Evolutionary conservation across 2,329 filamentous ascomycete species (phyloP).

Genomic region (Xylaria sp.): DNA sequence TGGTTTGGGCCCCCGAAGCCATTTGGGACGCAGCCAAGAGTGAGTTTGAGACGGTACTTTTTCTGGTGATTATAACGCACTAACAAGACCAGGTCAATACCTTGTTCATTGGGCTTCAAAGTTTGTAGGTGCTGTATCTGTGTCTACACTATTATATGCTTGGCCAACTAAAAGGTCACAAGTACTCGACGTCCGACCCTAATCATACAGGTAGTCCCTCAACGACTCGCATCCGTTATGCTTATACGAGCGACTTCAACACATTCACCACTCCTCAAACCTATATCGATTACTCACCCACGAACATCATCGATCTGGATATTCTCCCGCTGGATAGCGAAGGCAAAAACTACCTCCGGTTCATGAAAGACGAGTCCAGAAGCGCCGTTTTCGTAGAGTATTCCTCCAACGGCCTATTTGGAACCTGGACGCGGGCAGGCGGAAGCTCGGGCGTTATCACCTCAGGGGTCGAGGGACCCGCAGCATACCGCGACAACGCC

Average conservation of each 20-base stretch:
- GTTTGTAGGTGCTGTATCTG: constrained; percentile 52
- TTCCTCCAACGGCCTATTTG: constrained; percentile 61
- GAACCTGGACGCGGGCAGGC: constrained; percentile 62
- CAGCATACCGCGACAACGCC: constrained; percentile 58
- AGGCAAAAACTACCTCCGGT: constrained; percentile 60
- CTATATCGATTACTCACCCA: constrained; percentile 61
- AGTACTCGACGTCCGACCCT: constrained; percentile 61
- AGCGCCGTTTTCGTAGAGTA: constrained; percentile 65
- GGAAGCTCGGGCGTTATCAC: constrained; percentile 57
- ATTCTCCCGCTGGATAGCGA: constrained; percentile 59
- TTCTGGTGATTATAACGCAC: neutral
- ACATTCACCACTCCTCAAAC: constrained; percentile 63
- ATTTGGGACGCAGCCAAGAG: constrained; percentile 62
- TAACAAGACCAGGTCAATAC: constrained; percentile 53
- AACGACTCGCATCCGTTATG: constrained; percentile 62
- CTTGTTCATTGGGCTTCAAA: constrained; percentile 61
- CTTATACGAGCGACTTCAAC: constrained; percentile 65
- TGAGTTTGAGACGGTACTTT: constrained; percentile 32
- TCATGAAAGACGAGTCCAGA: constrained; percentile 65
- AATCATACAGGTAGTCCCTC: constrained; percentile 60
- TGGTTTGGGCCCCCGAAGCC: constrained; percentile 69
- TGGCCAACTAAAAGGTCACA: constrained; percentile 40
- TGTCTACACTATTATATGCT: neutral
- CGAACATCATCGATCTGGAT: constrained; percentile 66
- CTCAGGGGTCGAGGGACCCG: constrained; percentile 58